Conservation (phyloP, 1,284 basidiomycete species). For the Ustilago trichophora region DNA sequence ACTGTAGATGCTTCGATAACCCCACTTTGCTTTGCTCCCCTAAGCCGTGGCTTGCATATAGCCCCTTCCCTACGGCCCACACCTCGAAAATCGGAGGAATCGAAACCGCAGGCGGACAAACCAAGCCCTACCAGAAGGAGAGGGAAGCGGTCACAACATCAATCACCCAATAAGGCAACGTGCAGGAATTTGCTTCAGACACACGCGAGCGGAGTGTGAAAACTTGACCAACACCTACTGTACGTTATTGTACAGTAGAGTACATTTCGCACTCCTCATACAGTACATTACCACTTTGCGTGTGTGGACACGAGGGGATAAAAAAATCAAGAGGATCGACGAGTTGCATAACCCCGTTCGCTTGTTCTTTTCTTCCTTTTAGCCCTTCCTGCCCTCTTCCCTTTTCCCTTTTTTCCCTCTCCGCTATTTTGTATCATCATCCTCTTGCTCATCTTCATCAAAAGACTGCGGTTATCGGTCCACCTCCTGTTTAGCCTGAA, state of each 20-base stretch:
- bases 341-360: neutral
- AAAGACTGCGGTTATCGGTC: too few species aligned
- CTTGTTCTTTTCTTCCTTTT: neutral
- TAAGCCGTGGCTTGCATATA: neutral
- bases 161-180: conserved; percentile 6
- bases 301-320: neutral
- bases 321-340: conserved; percentile 1
- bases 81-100: too few species aligned
- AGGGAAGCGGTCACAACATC: neutral
- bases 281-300: too few species aligned
- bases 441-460: neutral
- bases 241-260: too few species aligned
- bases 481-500: too few species aligned
- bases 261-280: too few species aligned
- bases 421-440: too few species aligned
- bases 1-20: neutral
- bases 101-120: too few species aligned
- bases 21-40: neutral
- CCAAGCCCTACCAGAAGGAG: too few species aligned
- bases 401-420: neutral
- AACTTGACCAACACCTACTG: neutral
- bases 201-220: neutral
- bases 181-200: neutral
- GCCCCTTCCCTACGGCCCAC: neutral
- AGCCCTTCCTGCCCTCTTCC: neutral